Percentiles rank a stretch among this genome's conserved stretches.
Conservation (phyloP, 176 grass and related monocot genomes). For the Ensete ventricosum region DNA sequence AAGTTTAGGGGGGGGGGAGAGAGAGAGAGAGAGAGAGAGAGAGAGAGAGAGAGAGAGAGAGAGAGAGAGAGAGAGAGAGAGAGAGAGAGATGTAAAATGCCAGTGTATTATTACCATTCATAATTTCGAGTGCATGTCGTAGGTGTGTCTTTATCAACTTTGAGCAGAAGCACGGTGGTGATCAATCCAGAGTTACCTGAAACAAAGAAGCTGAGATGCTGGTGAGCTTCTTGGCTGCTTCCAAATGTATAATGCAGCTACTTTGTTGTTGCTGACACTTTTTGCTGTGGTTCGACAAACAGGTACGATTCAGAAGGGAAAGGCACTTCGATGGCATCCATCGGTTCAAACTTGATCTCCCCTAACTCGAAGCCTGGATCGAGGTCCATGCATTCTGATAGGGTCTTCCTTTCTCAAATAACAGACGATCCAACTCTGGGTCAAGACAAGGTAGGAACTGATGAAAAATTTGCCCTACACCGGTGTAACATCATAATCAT, state of each 20-base stretch:
- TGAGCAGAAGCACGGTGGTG: slow-evolving; percentile 56
- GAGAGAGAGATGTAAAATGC: no score
- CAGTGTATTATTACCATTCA: no score
- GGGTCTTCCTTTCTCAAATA: slow-evolving; percentile 75
- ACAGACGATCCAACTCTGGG: slow-evolving; percentile 65
- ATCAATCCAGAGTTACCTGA: slow-evolving; percentile 73
- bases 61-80: no score
- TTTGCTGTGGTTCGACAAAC: slow-evolving; percentile 14
- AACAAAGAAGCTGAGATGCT: slow-evolving; percentile 45
- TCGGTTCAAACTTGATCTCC: slow-evolving; percentile 54
- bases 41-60: no score
- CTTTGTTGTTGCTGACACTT: slow-evolving; percentile 11
- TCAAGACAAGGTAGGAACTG: slow-evolving; percentile 55
- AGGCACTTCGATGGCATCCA: slow-evolving; percentile 43
- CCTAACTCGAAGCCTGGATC: slow-evolving; percentile 31
- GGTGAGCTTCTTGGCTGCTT: slow-evolving; percentile 30
- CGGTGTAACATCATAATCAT: no score
- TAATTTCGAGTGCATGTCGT: background rate
- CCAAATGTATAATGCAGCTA: background rate
- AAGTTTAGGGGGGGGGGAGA: no score
- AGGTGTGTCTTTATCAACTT: slow-evolving; percentile 81
- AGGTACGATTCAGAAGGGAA: slow-evolving; percentile 96
- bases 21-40: no score
- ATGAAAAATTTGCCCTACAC: background rate
- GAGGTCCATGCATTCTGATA: slow-evolving; percentile 81